Conservation (phyloP, 768 basidiomycete species). For the Lentinula detonsa region DNA sequence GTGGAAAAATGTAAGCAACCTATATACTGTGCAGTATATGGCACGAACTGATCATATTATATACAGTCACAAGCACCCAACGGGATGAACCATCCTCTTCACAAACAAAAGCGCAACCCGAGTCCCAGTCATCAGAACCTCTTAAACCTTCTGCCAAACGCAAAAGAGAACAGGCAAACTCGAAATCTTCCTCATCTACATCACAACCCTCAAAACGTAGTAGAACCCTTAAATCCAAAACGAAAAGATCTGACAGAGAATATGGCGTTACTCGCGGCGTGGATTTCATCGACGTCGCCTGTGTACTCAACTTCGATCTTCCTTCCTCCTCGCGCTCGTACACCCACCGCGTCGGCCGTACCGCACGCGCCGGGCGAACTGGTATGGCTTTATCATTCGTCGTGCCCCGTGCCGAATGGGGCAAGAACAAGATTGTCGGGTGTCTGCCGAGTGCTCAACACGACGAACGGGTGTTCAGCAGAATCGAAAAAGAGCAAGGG, state of each 20-base stretch:
- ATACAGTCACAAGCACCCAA: conserved; percentile 52
- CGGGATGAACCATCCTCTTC: conserved; percentile 26
- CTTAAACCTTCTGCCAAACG: conserved; percentile 23
- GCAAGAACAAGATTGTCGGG: conserved; percentile 70
- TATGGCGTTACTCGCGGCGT: conserved; percentile 95
- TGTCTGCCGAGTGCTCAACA: conserved; percentile 59
- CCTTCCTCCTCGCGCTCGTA: conserved; percentile 83
- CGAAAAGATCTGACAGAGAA: conserved; percentile 53
- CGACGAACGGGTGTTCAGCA: conserved; percentile 61
- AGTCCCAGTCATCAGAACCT: conserved; percentile 8
- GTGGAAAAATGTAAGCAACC: conserved; percentile 28
- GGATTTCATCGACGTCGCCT: conserved; percentile 95
- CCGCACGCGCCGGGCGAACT: conserved; percentile 90
- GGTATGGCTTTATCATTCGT: conserved; percentile 92
- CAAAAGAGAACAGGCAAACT: background rate
- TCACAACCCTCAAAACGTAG: conserved; percentile 14
- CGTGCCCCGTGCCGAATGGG: conserved; percentile 63
- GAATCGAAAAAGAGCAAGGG: conserved; percentile 34
- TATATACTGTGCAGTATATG: background rate
- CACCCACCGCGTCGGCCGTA: conserved; percentile 93
- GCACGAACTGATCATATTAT: too few relatives aligned
- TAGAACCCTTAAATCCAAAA: background rate
- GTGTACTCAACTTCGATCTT: conserved; percentile 98
- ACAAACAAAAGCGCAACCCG: conserved; percentile 53
- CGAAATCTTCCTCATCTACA: background rate